Evolutionary conservation across 768 basidiomycete genomes (phyloP).

Genomic region (Leccinellum luteum): DNA sequence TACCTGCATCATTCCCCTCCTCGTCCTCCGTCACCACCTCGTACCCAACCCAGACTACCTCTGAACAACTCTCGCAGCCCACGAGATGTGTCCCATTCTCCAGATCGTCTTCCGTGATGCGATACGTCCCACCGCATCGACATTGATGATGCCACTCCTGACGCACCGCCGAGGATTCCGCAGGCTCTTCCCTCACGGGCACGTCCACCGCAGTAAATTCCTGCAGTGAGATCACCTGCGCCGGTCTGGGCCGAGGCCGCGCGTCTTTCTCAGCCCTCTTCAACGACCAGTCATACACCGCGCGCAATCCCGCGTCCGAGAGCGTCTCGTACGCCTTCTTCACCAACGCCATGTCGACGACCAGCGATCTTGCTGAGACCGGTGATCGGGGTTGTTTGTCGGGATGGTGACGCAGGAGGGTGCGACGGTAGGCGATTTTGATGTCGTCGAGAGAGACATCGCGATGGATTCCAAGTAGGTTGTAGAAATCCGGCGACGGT

Average conservation of each 20-base stretch:
- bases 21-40: slow-evolving; percentile 44
- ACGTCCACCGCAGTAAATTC: slow-evolving; percentile 44
- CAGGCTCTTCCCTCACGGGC: not conserved
- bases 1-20: not conserved
- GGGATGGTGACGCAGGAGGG: slow-evolving; percentile 64
- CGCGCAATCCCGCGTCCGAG: slow-evolving; percentile 46
- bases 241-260: slow-evolving; percentile 54
- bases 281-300: slow-evolving; percentile 45
- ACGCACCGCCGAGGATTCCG: slow-evolving; percentile 26
- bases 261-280: not conserved
- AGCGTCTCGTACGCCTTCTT: slow-evolving; percentile 69
- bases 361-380: not conserved
- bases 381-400: slow-evolving; percentile 41
- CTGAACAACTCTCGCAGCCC: slow-evolving; percentile 74
- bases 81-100: slow-evolving; percentile 72
- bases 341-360: slow-evolving; percentile 51
- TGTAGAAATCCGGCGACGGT: slow-evolving; percentile 57
- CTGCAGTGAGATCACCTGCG: slow-evolving; percentile 75
- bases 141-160: slow-evolving; percentile 57
- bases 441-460: slow-evolving; percentile 53
- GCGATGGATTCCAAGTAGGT: slow-evolving; percentile 49
- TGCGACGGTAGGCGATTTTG: slow-evolving; percentile 68
- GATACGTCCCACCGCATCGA: slow-evolving; percentile 71
- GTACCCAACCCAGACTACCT: slow-evolving; percentile 84
- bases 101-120: slow-evolving; percentile 55